Percentiles rank a stretch among this genome's conserved stretches.
These are phyloP conservation scores for Metschnikowia kunwiensis DNA, from an alignment of 805 yeast species.

Conservation along the genomic window DNA sequence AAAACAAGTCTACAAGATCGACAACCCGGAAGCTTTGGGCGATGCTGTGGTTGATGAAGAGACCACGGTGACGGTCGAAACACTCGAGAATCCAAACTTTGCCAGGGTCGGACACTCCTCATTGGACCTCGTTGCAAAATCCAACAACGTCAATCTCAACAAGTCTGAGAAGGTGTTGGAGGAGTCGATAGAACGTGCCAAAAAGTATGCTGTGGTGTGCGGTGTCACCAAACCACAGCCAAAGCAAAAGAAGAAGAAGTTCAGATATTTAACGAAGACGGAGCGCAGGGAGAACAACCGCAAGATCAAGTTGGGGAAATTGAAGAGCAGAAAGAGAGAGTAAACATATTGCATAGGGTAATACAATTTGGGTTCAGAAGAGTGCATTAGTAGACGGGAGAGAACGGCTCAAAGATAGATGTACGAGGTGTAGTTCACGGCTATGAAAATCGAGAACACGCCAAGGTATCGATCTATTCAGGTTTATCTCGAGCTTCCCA, in stretches of 20 bases:
- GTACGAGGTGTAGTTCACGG: no score
- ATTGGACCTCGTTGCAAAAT: constrained; percentile 48
- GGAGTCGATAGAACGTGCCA: constrained; percentile 73
- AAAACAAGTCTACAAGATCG: constrained; percentile 32
- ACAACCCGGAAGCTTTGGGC: constrained; percentile 23
- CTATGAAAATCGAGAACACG: no score
- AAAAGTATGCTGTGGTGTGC: constrained; percentile 69
- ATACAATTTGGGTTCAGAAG: no score
- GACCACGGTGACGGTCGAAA: constrained; percentile 55
- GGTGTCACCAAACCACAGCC: constrained; percentile 46
- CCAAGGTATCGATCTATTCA: no score
- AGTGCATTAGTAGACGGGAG: no score
- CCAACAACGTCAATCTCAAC: constrained; percentile 68
- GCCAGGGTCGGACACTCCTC: constrained; percentile 31
- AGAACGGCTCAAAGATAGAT: no score
- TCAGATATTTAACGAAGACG: constrained; percentile 77
- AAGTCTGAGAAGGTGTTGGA: constrained; percentile 68
- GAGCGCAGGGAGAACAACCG: constrained; percentile 59
- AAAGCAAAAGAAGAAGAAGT: constrained; percentile 52
- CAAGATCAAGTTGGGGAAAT: constrained; percentile 31
- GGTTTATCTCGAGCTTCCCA: no score
- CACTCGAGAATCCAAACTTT: constrained; percentile 46
- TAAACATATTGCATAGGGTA: no score
- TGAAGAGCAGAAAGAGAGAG: constrained; percentile 21
- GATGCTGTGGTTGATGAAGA: constrained; percentile 44